phyloP scores from a whole-genome alignment of 164 flowering plant species.

The Houttuynia cordata region DNA sequence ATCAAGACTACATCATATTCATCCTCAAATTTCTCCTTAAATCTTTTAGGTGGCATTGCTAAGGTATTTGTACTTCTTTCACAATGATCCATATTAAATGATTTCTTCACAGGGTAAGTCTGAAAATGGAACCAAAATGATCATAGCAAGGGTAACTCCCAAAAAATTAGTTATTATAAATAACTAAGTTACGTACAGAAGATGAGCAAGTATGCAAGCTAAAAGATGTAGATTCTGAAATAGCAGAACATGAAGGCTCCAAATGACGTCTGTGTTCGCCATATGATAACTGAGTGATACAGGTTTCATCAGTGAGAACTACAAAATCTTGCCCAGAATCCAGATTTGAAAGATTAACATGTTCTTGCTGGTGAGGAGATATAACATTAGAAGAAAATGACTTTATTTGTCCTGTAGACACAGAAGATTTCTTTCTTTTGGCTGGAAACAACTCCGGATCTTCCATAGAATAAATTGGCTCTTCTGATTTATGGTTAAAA shows the following conservation, averaged over 20 bases:
- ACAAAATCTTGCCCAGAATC: conserved; percentile 11
- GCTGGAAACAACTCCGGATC: not conserved
- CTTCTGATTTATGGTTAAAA: not conserved
- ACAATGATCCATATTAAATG: conserved; percentile 9
- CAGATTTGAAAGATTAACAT: conserved; percentile 27
- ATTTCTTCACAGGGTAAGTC: conserved; percentile 15
- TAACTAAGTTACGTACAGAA: conserved; percentile 30
- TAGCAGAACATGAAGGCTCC: conserved; percentile 15
- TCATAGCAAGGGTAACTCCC: not conserved
- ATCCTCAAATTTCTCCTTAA: conserved; percentile 76
- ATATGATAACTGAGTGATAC: conserved; percentile 4
- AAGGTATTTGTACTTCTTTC: conserved; percentile 24
- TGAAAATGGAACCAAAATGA: conserved; percentile 5
- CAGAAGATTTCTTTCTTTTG: not conserved
- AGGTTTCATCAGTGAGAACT: conserved; percentile 1
- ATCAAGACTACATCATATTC: conserved; percentile 66
- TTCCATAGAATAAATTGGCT: no score
- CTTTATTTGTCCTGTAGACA: conserved; percentile 14
- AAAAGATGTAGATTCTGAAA: conserved; percentile 16
- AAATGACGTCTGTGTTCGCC: conserved; percentile 8
- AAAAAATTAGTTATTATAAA: not conserved
- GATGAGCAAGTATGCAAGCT: conserved; percentile 52
- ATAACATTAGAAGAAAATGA: conserved; percentile 31
- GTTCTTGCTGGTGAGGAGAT: conserved; percentile 36
- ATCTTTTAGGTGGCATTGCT: conserved; percentile 57